These are phyloP conservation scores for Akanthomyces lecanii DNA, from an alignment of 2,329 filamentous ascomycete species.

Conservation along the genomic window DNA sequence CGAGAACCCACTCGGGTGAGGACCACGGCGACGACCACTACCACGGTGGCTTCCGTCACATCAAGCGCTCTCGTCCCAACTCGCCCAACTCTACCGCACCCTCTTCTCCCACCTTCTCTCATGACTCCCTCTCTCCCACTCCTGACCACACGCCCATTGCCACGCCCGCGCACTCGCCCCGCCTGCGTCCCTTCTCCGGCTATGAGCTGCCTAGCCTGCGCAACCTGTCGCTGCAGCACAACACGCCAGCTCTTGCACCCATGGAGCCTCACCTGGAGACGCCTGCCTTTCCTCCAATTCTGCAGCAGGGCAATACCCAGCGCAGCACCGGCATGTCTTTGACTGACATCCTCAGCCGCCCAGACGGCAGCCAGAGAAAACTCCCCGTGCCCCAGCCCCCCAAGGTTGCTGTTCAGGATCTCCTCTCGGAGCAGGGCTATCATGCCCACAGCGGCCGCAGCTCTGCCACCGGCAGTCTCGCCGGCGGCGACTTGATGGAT, in stretches of 20 bases:
- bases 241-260: conserved; percentile 53
- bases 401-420: conserved; percentile 81
- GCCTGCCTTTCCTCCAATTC: conserved; percentile 41
- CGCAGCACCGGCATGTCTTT: conserved; percentile 70
- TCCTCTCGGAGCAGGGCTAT: conserved; percentile 65
- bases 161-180: conserved; percentile 90
- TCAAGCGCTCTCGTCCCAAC: conserved; percentile 87
- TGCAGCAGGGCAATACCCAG: conserved; percentile 38
- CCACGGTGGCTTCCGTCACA: conserved; percentile 60
- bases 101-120: conserved; percentile 92
- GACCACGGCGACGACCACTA: conserved; percentile 76
- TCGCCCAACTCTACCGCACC: conserved; percentile 94
- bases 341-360: conserved; percentile 85
- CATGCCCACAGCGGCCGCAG: conserved; percentile 67
- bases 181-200: conserved; percentile 75
- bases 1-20: conserved; percentile 77
- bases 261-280: conserved; percentile 54
- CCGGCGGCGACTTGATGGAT: conserved; percentile 65
- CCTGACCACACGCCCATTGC: conserved; percentile 98
- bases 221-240: conserved; percentile 51
- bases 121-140: conserved; percentile 91
- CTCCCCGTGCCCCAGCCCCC: conserved; percentile 87
- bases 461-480: conserved; percentile 72
- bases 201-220: conserved; percentile 82
- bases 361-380: conserved; percentile 84